These are phyloP conservation scores for Rhodocollybia butyracea DNA, from an alignment of 768 basidiomycete species.

Conservation along the genomic window DNA sequence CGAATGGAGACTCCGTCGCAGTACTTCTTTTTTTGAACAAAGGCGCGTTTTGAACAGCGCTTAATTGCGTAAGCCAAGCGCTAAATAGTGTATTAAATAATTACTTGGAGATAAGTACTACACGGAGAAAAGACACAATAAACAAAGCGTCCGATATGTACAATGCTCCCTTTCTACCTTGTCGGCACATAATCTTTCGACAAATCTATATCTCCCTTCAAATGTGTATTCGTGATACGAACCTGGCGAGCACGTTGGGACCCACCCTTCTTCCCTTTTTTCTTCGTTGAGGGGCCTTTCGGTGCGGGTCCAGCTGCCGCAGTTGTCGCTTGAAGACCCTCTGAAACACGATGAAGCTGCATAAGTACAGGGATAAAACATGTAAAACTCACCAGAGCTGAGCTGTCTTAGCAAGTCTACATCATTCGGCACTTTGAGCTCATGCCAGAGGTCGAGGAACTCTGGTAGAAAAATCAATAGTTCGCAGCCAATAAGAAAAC, in stretches of 20 bases:
- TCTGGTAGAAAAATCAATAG: constrained; percentile 42
- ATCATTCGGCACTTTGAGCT: constrained; percentile 79
- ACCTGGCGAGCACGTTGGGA: constrained; percentile 72
- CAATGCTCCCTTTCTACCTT: no score
- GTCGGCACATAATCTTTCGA: constrained; percentile 57
- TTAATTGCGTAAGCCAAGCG: no score
- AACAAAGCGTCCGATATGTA: no score
- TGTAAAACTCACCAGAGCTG: constrained; percentile 55
- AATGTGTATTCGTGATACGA: constrained; percentile 85
- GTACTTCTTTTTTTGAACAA: no score
- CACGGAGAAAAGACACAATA: no score
- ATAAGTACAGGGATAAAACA: constrained; percentile 6
- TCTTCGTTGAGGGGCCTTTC: constrained; percentile 52
- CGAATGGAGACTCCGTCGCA: no score
- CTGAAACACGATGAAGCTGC: constrained; percentile 29
- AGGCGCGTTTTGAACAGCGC: no score
- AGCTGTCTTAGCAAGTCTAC: constrained; percentile 79
- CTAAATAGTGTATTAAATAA: no score
- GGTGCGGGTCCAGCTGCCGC: constrained; percentile 53
- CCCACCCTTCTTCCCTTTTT: constrained; percentile 81
- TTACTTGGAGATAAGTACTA: no score
- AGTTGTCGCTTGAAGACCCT: constrained; percentile 79
- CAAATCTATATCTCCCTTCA: constrained; percentile 84
- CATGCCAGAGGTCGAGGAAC: constrained; percentile 86
- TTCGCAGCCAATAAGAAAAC: no score